Base-by-base conservation (phyloP, 768 basidiomycete genomes). In the Mycena belliarum region DNA sequence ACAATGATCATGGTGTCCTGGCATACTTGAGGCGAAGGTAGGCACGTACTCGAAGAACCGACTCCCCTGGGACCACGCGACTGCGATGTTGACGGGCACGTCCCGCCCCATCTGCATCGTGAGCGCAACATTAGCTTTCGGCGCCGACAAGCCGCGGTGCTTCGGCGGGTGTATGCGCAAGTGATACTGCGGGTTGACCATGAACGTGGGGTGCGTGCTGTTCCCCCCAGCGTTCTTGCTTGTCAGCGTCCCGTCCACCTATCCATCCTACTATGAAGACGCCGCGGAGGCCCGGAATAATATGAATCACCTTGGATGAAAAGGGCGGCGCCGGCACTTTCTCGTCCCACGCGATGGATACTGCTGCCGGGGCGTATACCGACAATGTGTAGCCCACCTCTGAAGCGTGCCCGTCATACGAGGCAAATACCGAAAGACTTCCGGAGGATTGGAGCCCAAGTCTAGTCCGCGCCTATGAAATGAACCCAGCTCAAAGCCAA, bases 131-230 rank as follows among this genome's bases (percentile, higher is more conserved):
- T 69, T 70, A 8, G 78, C 73, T 64, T 79, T 85, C 64, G 69
- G 28, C 48, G 37, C 49, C 23, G 41, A 32, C 12, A 32, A 20
- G 38, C 26, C 37, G 49, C 63, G 56, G 52, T 56, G 51, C 38
- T 63, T 67, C 1, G 72, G 65, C 5, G 82, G 74, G 51, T 79
- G 74, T 20, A 96, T 72, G 8, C 73, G 79, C 15, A 98, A 75
- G 53, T 81, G 79, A 71, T 92, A 98, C 67, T 97, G 93, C 0
- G 95, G 95, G 67, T 98, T 98, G 47, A 83, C 71, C 86, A 96
- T 89, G 71, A 89, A 97, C 0, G 89, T 87, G 1, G 91, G 84
- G 62, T 85, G 78, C 6, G 84, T 82, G 54, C 86, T 82, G 66
- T 95, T 95, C 2, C 96, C 96, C 0, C 96, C 96, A 0, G 91